A percentile compares a stretch with the other conserved stretches of the same genome.
Evolutionary conservation across 306 rosid genomes (phyloP).

Genomic region (Castanopsis chinensis): DNA sequence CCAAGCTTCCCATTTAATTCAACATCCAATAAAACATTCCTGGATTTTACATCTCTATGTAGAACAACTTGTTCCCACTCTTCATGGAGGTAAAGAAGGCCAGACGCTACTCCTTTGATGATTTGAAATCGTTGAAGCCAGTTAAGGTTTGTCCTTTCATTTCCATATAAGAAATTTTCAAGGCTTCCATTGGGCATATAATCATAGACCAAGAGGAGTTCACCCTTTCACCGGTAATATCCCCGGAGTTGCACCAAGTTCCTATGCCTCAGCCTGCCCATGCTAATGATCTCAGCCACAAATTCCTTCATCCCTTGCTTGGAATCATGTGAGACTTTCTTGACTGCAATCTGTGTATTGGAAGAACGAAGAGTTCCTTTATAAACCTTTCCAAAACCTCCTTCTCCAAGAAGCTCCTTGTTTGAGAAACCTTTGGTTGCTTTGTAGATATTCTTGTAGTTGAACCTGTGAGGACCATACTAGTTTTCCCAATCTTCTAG

Average conservation of each 20-base stretch:
- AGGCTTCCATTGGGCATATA: conserved; percentile 77
- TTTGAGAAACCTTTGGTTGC: no score
- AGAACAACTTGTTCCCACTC: conserved; percentile 70
- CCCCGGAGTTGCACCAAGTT: conserved; percentile 63
- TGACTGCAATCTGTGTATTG: no score
- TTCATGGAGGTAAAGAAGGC: conserved; percentile 60
- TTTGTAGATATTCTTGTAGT: conserved; percentile 44
- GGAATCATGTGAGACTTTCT: conserved; percentile 62
- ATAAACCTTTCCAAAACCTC: no score
- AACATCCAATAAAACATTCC: conserved; percentile 59
- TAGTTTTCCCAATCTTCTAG: conserved; percentile 68
- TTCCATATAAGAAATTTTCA: conserved; percentile 41
- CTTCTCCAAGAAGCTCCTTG: no score
- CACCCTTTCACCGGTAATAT: conserved; percentile 57
- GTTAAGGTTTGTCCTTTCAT: conserved; percentile 35
- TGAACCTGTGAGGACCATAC: conserved; percentile 62
- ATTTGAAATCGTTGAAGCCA: conserved; percentile 64
- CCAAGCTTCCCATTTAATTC: conserved; percentile 63
- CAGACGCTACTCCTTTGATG: conserved; percentile 53
- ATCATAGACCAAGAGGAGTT: conserved; percentile 62
- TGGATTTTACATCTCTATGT: conserved; percentile 74
- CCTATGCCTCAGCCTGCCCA: conserved; percentile 66
- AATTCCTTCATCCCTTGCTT: conserved; percentile 54
- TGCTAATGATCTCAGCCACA: neutral
- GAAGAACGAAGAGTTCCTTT: no score